These are phyloP conservation scores for Ambrosia hybrid DNA, from an alignment of 140 eudicot species.

Conservation along the genomic window DNA sequence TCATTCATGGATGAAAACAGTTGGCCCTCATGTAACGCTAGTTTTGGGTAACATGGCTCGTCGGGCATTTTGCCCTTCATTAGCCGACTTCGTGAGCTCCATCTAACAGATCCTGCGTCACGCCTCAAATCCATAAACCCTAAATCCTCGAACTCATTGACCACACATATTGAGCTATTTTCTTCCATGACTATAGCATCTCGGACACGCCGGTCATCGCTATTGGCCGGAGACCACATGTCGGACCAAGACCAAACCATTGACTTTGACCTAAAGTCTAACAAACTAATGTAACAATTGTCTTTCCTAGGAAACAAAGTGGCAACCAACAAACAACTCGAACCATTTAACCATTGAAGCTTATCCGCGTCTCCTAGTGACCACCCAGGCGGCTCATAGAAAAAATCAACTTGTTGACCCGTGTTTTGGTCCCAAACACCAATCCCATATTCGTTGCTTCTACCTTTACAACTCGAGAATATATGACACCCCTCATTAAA, in stretches of 20 bases:
- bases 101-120: slow-evolving; percentile 54
- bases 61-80: slow-evolving; percentile 57
- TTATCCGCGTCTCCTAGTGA: slow-evolving; percentile 78
- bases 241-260: slow-evolving; percentile 98
- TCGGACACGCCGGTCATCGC: background rate
- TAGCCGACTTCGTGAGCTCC: slow-evolving; percentile 62
- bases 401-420: slow-evolving; percentile 84
- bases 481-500: slow-evolving; percentile 47
- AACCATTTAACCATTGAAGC: slow-evolving; percentile 78
- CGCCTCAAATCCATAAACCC: slow-evolving; percentile 93
- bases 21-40: slow-evolving; percentile 78
- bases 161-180: slow-evolving; percentile 67
- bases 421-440: slow-evolving; percentile 92
- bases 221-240: slow-evolving; percentile 32
- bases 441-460: slow-evolving; percentile 85
- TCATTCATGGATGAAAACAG: slow-evolving; percentile 88
- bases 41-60: slow-evolving; percentile 85
- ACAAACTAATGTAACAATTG: slow-evolving; percentile 67
- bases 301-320: slow-evolving; percentile 80
- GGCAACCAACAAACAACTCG: slow-evolving; percentile 77
- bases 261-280: slow-evolving; percentile 79
- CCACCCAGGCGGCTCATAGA: slow-evolving; percentile 27
- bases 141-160: slow-evolving; percentile 78
- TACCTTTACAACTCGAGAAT: slow-evolving; percentile 67
- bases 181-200: slow-evolving; percentile 85